phyloP scores from a whole-genome alignment of 345 rosid genomes.

The Aurinia saxatilis region DNA sequence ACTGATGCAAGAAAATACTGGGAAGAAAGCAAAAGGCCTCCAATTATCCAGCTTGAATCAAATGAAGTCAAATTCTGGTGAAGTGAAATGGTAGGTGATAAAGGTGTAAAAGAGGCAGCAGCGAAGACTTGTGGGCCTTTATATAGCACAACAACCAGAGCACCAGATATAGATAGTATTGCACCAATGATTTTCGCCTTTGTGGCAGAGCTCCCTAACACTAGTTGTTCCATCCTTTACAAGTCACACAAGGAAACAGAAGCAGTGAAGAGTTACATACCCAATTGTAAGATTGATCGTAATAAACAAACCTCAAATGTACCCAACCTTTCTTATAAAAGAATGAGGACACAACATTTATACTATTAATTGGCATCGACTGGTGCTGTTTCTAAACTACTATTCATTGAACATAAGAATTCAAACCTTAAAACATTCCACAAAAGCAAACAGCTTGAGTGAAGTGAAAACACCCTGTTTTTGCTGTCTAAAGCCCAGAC shows the following conservation, averaged over 20 bases:
- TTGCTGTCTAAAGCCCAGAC: no score
- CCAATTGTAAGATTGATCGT: neutral
- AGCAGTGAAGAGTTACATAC: neutral
- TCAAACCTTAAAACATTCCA: no score
- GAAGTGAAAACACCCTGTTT: no score
- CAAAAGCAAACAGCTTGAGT: no score
- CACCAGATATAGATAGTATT: no score
- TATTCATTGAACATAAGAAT: no score
- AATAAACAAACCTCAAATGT: neutral
- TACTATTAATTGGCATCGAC: no score
- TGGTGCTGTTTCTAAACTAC: no score
- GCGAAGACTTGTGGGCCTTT: conserved; percentile 15
- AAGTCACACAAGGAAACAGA: neutral
- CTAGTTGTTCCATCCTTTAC: no score
- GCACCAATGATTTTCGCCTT: conserved; percentile 29
- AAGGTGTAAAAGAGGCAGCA: neutral
- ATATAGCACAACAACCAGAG: conserved; percentile 20
- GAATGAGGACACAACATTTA: neutral
- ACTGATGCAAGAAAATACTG: conserved; percentile 11
- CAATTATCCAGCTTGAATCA: conserved; percentile 25
- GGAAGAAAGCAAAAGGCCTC: conserved; percentile 18
- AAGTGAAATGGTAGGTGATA: no score
- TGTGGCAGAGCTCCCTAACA: conserved; percentile 22
- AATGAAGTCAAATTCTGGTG: no score
- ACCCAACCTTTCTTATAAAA: neutral